Percentiles rank a stretch among this genome's conserved stretches.
These are phyloP conservation scores for Trichoderma sp. DNA, from an alignment of 2,329 filamentous ascomycete species.

Conservation along the genomic window DNA sequence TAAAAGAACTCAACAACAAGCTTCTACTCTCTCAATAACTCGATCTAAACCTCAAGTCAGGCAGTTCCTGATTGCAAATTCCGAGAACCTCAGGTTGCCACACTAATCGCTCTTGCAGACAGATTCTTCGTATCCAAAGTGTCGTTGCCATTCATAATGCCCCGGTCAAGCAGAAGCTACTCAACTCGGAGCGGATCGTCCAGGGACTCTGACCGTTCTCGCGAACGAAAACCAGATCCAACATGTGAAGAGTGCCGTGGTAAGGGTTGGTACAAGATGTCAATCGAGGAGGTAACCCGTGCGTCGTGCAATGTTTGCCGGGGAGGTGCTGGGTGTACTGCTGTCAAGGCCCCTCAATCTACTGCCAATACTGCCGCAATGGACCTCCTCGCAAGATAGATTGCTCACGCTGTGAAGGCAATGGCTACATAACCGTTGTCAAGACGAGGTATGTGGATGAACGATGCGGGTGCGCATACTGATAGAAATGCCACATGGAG, in stretches of 20 bases:
- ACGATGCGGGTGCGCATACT: neutral
- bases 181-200: slow-evolving; percentile 8
- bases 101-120: slow-evolving; percentile 10
- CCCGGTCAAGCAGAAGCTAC: slow-evolving; percentile 6
- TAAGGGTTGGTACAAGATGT: neutral
- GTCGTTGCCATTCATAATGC: neutral
- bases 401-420: neutral
- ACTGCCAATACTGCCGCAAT: neutral
- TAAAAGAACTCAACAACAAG: neutral
- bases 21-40: too few species aligned
- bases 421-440: neutral
- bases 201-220: slow-evolving; percentile 10
- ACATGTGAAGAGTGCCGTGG: slow-evolving; percentile 17
- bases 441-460: neutral
- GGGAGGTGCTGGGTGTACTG: neutral
- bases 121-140: neutral
- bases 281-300: neutral
- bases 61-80: neutral
- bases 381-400: neutral
- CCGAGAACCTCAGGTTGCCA: neutral
- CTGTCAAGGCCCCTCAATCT: slow-evolving; percentile 4
- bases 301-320: slow-evolving; percentile 1
- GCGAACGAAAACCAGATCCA: slow-evolving; percentile 7
- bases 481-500: neutral
- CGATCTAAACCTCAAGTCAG: neutral